Evolutionary conservation across 768 basidiomycete species (phyloP).

Genomic region (Plicaturopsis crispa): DNA sequence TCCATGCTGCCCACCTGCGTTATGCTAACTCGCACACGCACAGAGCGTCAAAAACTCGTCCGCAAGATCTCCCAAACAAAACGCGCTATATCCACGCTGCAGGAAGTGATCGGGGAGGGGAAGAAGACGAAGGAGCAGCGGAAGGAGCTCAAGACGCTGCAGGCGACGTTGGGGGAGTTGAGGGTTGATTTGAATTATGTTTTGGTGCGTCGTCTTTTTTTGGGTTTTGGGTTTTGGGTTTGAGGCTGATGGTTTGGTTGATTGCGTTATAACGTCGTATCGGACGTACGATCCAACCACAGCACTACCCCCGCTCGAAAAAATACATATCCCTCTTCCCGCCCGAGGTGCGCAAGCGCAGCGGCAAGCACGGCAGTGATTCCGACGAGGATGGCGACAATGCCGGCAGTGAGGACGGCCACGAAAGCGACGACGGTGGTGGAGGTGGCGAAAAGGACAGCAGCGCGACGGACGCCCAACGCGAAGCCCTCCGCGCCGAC

Average conservation of each 20-base stretch:
- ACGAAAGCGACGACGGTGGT: constrained; percentile 16
- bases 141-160: no score
- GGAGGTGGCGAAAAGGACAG: not conserved
- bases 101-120: no score
- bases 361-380: constrained; percentile 5
- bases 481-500: constrained; percentile 28
- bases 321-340: constrained; percentile 93
- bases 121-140: no score
- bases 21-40: not conserved
- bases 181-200: constrained; percentile 92
- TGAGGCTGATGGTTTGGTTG: no score
- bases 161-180: constrained; percentile 46
- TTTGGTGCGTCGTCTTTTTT: constrained; percentile 46
- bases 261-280: no score
- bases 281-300: no score
- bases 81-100: no score
- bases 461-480: constrained; percentile 25
- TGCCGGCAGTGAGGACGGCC: constrained; percentile 46
- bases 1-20: not conserved
- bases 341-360: constrained; percentile 42
- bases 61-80: constrained; percentile 72
- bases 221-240: no score
- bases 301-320: constrained; percentile 80
- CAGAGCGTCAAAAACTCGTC: constrained; percentile 83
- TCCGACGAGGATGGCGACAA: constrained; percentile 3